Conservation (phyloP, 495 filamentous ascomycete species). For the Geopyxis carbonaria region DNA sequence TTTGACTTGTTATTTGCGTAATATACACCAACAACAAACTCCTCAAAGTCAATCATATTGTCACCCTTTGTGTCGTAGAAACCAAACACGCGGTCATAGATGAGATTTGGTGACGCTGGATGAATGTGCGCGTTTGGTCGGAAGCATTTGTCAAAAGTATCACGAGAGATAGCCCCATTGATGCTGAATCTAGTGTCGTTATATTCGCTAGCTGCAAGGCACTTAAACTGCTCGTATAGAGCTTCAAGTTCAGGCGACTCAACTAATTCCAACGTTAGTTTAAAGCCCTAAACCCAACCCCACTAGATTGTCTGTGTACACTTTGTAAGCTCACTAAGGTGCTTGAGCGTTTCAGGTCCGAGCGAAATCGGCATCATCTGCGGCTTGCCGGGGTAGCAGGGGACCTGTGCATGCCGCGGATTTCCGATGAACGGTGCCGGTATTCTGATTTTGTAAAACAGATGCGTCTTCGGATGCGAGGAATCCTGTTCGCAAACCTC, state of each 20-base stretch:
- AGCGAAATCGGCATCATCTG: conserved; percentile 46
- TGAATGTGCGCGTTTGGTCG: conserved; percentile 62
- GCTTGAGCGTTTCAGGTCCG: conserved; percentile 41
- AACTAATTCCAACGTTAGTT: conserved; percentile 25
- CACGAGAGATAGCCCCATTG: conserved; percentile 68
- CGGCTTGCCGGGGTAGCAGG: conserved; percentile 85
- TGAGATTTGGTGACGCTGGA: conserved; percentile 64
- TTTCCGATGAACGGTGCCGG: conserved; percentile 52
- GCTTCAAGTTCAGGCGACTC: conserved; percentile 76
- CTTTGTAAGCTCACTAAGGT: conserved; percentile 50
- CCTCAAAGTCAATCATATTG: conserved; percentile 80
- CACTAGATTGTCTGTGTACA: conserved; percentile 23
- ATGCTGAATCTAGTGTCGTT: conserved; percentile 62
- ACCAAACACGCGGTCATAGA: conserved; percentile 89
- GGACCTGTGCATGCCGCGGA: conserved; percentile 50
- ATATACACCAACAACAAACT: conserved; percentile 72
- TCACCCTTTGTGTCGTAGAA: conserved; percentile 88
- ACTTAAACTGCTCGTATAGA: conserved; percentile 90
- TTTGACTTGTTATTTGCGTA: conserved; percentile 55
- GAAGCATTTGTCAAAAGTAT: conserved; percentile 79
- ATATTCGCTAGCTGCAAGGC: conserved; percentile 74
- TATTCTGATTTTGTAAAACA: conserved; percentile 84
- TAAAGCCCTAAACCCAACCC: neutral
- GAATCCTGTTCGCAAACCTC: conserved; percentile 72
- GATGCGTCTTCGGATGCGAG: conserved; percentile 67